These are phyloP conservation scores for Withania somnifera DNA, from an alignment of 305 asterid genomes.

Conservation along the genomic window DNA sequence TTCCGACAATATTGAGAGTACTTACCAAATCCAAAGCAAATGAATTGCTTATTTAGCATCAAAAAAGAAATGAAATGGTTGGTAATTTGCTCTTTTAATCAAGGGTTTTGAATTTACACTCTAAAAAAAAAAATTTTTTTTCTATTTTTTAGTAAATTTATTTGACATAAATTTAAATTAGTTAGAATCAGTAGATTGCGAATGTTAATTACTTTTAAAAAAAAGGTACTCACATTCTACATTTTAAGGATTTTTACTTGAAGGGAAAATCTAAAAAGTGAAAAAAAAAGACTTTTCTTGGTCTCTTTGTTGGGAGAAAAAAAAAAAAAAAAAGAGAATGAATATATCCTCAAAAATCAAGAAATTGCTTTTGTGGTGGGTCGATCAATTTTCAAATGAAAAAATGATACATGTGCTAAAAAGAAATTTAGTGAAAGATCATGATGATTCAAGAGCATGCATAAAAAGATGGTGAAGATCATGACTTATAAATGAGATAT, in stretches of 20 bases:
- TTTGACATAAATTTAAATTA: background rate
- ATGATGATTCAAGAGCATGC: background rate
- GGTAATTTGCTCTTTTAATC: background rate
- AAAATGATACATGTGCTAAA: background rate
- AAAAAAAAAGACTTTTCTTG: background rate
- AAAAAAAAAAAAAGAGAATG: background rate
- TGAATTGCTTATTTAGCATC: background rate
- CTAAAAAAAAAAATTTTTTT: background rate
- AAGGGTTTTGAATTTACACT: background rate
- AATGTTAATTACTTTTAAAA: background rate
- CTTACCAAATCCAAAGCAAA: background rate
- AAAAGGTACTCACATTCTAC: background rate
- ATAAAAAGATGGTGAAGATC: background rate
- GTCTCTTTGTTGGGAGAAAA: background rate
- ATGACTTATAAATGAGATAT: background rate
- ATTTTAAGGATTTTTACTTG: background rate
- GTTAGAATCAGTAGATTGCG: background rate
- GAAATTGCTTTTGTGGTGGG: background rate
- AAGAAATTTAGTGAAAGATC: background rate
- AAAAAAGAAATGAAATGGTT: background rate
- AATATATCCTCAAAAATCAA: background rate
- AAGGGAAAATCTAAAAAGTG: background rate
- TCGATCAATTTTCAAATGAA: background rate
- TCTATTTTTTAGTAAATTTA: background rate
- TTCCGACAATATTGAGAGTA: no score